A percentile compares a stretch with the other conserved stretches of the same genome.
Conservation (phyloP, 108 stramenopile species). For the Nannochloropsis gaditana region DNA sequence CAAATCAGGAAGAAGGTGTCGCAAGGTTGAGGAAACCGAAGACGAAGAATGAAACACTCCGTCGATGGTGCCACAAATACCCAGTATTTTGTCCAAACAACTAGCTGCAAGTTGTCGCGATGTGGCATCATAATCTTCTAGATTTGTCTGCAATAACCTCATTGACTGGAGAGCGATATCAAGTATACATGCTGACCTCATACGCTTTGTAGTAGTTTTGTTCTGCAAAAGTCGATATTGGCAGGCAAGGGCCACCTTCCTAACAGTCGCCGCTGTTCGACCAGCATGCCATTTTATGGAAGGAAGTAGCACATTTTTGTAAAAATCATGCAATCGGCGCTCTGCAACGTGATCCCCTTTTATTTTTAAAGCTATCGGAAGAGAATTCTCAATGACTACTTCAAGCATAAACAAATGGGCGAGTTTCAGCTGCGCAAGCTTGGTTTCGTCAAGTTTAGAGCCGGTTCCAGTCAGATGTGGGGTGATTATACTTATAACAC, state of each 20-base stretch:
- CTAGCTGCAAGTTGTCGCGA: neutral
- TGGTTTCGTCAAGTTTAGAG: neutral
- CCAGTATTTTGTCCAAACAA: too few relatives aligned
- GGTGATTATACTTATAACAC: neutral
- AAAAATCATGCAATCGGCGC: neutral
- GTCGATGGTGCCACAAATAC: too few relatives aligned
- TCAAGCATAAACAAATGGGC: constrained; percentile 1
- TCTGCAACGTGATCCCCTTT: neutral
- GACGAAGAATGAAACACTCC: too few relatives aligned
- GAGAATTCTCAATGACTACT: neutral
- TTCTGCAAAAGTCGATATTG: neutral
- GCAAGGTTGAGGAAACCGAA: too few relatives aligned
- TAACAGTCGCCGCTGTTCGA: neutral
- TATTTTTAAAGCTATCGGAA: neutral
- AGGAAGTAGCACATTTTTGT: neutral
- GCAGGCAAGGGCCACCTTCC: constrained; percentile 9
- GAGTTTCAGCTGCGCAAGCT: neutral
- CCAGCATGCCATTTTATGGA: neutral
- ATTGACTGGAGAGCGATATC: neutral
- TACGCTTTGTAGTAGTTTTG: too few relatives aligned
- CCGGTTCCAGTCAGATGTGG: neutral
- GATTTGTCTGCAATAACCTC: neutral
- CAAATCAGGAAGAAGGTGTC: neutral
- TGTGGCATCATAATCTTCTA: neutral
- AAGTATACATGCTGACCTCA: neutral